Conservation (phyloP, 2,329 filamentous ascomycete species). For the Xylaria sp. region DNA sequence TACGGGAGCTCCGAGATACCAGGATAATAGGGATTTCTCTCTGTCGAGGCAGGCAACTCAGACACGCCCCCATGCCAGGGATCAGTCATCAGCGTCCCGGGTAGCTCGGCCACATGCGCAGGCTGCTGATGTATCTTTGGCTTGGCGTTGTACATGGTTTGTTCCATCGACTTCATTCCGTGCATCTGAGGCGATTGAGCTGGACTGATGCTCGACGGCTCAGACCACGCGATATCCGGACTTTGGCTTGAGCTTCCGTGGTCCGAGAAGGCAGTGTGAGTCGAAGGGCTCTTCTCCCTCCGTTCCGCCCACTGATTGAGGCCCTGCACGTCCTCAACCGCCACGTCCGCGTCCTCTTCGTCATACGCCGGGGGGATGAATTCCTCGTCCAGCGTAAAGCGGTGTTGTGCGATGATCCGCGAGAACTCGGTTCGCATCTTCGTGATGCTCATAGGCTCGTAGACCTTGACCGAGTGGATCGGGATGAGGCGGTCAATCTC, state of each 20-base stretch:
- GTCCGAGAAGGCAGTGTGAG: conserved; percentile 11
- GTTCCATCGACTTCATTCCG: conserved; percentile 24
- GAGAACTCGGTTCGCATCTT: conserved; percentile 37
- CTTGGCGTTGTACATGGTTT: conserved; percentile 24
- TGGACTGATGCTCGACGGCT: conserved; percentile 8
- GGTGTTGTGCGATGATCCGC: conserved; percentile 32
- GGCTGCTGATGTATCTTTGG: conserved; percentile 19
- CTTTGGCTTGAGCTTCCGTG: conserved; percentile 19
- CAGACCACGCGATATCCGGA: conserved; percentile 24
- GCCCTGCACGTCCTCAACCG: conserved; percentile 26
- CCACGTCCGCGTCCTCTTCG: conserved; percentile 22
- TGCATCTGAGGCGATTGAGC: conserved; percentile 26
- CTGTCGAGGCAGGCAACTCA: conserved; percentile 32
- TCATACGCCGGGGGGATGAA: conserved; percentile 29
- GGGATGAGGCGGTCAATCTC: conserved; percentile 39
- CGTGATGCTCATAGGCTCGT: conserved; percentile 35
- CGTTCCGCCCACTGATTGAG: conserved; percentile 32
- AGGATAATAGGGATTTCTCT: conserved; percentile 12
- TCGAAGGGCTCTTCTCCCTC: conserved; percentile 22
- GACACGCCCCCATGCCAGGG: conserved; percentile 35
- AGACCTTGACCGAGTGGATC: conserved; percentile 36
- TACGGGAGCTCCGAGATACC: conserved; percentile 29
- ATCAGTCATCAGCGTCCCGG: conserved; percentile 31
- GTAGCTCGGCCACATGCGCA: conserved; percentile 25
- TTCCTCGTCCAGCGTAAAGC: conserved; percentile 36